Evolutionary conservation across 345 rosid genomes (phyloP), one percentile per base, ranked within the genome.

Genomic region (Eucalyptus urophylla): DNA sequence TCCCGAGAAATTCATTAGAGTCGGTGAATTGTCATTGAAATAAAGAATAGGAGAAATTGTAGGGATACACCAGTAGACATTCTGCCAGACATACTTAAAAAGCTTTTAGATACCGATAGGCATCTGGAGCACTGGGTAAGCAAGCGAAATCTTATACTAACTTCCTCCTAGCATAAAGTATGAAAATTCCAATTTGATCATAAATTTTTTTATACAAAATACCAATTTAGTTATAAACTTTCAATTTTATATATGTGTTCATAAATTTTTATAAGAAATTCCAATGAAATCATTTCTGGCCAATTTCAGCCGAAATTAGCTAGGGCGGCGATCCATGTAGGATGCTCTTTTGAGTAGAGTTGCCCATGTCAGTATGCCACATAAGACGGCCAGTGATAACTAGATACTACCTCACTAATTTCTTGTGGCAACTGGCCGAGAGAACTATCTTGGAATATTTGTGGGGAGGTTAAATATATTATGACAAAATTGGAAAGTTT

Each of bases 361-460:
- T 56, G 13, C 62, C 27, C 27, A 2, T 56, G 62, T 2, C 3
- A 10, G 0, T 11, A 6, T 72, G 45, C 14, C 24, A 37, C 14
- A 2, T 10, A 5, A 9, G 43, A 69, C 0, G 25, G 22, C 1
- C 0, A 0, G 24, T 0, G 2, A 19, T 17, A 37, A 17, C 2
- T 56, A 1, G 62, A 9, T 10, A 6, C 7, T 11, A 69, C 13
- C 1, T 33, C 25, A 33, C 1, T 6, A 69, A 69, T 37, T 69
- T 69, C 43, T 3, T 33, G 10, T 5, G 24, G 14, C 2, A 37
- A n/a, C n/a, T n/a, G n/a, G n/a, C n/a, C n/a, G n/a, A n/a, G n/a
- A n/a, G n/a, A n/a, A n/a, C 24, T 11, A 69, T 5, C 40, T 10
- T 33, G 25, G 25, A 33, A 69, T 16, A 17, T 69, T 33, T 19